Percentiles rank a stretch among this genome's conserved stretches.
These are phyloP conservation scores for Aspergillus fischeri DNA, from an alignment of 2,329 filamentous ascomycete genomes.

Conservation along the genomic window DNA sequence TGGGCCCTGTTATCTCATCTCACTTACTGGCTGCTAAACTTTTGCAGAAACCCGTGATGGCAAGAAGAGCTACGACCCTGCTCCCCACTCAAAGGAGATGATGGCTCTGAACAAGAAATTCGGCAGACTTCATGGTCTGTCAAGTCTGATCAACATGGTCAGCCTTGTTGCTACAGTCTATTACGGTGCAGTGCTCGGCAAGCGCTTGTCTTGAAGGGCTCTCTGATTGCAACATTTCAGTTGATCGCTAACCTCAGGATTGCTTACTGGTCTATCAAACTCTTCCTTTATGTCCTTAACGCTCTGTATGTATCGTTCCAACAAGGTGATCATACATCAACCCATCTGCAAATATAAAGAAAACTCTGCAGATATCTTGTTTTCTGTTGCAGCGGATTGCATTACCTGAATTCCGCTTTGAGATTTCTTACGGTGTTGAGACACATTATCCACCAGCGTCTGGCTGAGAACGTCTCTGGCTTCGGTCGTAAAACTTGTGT, in stretches of 20 bases:
- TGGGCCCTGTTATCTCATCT: neutral
- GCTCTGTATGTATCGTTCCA: neutral
- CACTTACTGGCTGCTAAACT: neutral
- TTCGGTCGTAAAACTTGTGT: neutral
- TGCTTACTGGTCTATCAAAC: neutral
- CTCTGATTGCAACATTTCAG: neutral
- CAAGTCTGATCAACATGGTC: constrained; percentile 71
- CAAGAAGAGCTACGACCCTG: constrained; percentile 76
- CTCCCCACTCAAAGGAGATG: constrained; percentile 84
- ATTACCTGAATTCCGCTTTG: neutral
- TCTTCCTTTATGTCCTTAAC: neutral
- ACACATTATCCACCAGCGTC: neutral
- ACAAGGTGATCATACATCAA: neutral
- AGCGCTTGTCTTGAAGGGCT: constrained; percentile 22
- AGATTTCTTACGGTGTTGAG: neutral
- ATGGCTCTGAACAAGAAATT: constrained; percentile 73
- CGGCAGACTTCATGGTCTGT: constrained; percentile 73
- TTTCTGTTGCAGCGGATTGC: neutral
- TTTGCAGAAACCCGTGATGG: constrained; percentile 72
- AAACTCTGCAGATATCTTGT: neutral
- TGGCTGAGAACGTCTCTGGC: too few species aligned
- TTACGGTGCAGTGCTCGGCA: constrained; percentile 73
- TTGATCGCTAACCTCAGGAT: neutral
- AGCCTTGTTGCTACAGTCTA: constrained; percentile 65
- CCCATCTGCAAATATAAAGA: neutral